Evolutionary conservation across 2,329 filamentous ascomycete species (phyloP), one percentile per base, ranked within the genome.

Genomic region (Clonostachys sp.): DNA sequence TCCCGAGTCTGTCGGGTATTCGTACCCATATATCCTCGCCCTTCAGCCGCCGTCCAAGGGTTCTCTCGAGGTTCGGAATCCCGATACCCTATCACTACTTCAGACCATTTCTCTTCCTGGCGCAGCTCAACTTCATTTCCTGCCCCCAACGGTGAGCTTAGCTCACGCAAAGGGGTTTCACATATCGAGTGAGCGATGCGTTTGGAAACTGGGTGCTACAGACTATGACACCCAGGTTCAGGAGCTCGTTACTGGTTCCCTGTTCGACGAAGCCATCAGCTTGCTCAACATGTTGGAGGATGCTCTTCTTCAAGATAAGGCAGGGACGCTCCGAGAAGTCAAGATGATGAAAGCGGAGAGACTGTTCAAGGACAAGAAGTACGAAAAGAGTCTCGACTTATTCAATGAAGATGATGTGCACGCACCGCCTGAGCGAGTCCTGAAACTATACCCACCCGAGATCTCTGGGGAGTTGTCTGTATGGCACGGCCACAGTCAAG

Each of bases 111-210:
- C 83, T 7, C 76, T 99, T 12, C 88, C 89, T 0, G 89, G 86
- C 13, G 92, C 92, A 2, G 88, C 81, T 34, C 84, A 91, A 51
- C 74, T 99, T 48, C 90, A 97, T 63, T 94, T 97, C 24, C 90
- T 91, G 0, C 91, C 95, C 44, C 91, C 92, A 0, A 95, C 90
- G 17, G 87, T 92, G 53, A 96, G 92, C 60, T 74, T 99, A n/a
- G 89, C 92, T 0, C 94, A 99, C 68, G 91, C 91, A 1, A 99
- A 99, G 63, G 92, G 91, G 0, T 99, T 99, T 57, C 80, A 97
- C 50, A 91, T 97, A 45, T 86, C 87, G 17, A 96, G 92, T 61
- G 94, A 97, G 48, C 80, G 94, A 41, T 87, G 80, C 34, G 88
- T 99, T 36, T 99, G 94, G 94, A 87, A 94, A 57, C 97, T 99